These are phyloP conservation scores for Talinum fruticosum DNA, from an alignment of 148 eudicot species.

Conservation along the genomic window DNA sequence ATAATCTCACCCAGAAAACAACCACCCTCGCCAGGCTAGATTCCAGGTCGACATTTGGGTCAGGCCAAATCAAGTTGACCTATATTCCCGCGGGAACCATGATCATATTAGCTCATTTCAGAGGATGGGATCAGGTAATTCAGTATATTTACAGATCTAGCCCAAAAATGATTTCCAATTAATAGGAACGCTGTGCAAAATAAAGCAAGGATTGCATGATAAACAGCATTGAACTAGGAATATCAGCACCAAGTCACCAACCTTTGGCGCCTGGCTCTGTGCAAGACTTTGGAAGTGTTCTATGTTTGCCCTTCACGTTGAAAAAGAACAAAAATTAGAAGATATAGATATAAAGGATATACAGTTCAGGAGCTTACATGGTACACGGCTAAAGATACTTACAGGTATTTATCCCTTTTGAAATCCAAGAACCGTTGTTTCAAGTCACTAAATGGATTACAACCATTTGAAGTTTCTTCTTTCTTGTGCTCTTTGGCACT, in stretches of 20 bases:
- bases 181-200: background rate
- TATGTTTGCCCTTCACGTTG: constrained; percentile 49
- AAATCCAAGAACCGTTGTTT: constrained; percentile 65
- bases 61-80: too few relatives aligned
- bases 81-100: background rate
- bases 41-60: too few relatives aligned
- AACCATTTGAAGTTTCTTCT: constrained; percentile 23
- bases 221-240: background rate
- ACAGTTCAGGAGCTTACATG: background rate
- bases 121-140: background rate
- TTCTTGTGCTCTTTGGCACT: constrained; percentile 28
- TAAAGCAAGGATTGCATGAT: background rate
- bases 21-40: background rate
- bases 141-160: background rate
- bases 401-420: constrained; percentile 78
- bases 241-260: constrained; percentile 41
- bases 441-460: constrained; percentile 50
- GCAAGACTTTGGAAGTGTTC: constrained; percentile 72
- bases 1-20: background rate
- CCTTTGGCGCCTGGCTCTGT: constrained; percentile 74
- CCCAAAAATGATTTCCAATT: background rate
- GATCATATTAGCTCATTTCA: background rate
- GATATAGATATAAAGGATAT: background rate
- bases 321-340: constrained; percentile 12
- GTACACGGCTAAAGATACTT: constrained; percentile 27